These are phyloP conservation scores for Sinapis alba DNA, from an alignment of 441 rosid species.

Conservation along the genomic window DNA sequence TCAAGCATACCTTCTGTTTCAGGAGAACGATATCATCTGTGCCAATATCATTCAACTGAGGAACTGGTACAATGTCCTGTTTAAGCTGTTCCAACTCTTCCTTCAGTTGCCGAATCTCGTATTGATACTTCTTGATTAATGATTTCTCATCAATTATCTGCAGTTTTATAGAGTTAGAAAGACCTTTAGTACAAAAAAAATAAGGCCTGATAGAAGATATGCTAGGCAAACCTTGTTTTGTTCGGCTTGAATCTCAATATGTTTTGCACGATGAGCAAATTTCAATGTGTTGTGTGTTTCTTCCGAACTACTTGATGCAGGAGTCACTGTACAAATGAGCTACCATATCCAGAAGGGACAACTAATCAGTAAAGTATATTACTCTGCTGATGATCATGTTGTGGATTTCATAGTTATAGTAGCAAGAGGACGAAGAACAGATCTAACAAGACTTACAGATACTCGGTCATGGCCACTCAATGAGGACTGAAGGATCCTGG, in stretches of 20 bases:
- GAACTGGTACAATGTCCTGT: slow-evolving; percentile 73
- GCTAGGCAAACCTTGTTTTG: slow-evolving; percentile 61
- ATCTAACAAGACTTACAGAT: slow-evolving; percentile 56
- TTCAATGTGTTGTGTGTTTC: slow-evolving; percentile 84
- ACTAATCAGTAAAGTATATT: slow-evolving; percentile 28
- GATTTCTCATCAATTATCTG: slow-evolving; percentile 87
- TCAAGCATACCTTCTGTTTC: slow-evolving; percentile 74
- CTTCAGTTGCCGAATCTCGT: slow-evolving; percentile 62
- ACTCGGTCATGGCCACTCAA: slow-evolving; percentile 84
- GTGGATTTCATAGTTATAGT: slow-evolving; percentile 19
- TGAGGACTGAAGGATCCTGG: slow-evolving; percentile 79
- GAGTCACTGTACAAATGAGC: slow-evolving; percentile 87
- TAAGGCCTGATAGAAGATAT: slow-evolving; percentile 16
- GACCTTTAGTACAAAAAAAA: slow-evolving; percentile 7
- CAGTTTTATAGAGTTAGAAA: slow-evolving; percentile 36
- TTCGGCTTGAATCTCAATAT: slow-evolving; percentile 77
- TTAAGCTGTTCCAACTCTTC: slow-evolving; percentile 66
- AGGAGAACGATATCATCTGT: slow-evolving; percentile 76
- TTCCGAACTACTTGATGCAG: slow-evolving; percentile 77
- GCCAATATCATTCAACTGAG: slow-evolving; percentile 60
- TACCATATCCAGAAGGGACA: slow-evolving; percentile 48
- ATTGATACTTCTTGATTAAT: slow-evolving; percentile 69
- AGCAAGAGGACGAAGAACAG: slow-evolving; percentile 14
- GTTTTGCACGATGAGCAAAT: slow-evolving; percentile 84
- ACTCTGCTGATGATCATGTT: slow-evolving; percentile 14